phyloP scores from a whole-genome alignment of 768 basidiomycete species.

The Collybia sp. region DNA sequence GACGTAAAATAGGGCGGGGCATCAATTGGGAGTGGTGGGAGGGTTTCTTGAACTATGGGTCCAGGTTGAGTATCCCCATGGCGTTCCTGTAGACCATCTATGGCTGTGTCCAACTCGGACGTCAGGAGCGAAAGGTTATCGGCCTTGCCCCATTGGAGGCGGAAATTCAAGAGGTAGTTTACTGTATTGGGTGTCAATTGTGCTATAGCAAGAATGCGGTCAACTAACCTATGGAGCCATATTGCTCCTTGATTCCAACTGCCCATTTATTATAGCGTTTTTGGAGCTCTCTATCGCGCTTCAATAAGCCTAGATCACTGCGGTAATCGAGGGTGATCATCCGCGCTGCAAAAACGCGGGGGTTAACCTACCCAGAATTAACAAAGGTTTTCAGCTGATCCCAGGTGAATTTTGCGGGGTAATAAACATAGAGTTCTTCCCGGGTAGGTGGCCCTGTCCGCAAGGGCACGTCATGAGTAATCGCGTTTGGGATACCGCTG shows the following conservation, averaged over 20 bases:
- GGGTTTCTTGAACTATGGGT: conserved; percentile 4
- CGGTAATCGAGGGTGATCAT: not conserved
- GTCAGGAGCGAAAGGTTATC: conserved; percentile 60
- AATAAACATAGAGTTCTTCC: conserved; percentile 61
- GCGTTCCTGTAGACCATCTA: conserved; percentile 4
- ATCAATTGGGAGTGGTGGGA: conserved; percentile 26
- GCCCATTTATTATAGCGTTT: conserved; percentile 60
- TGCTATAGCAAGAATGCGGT: not conserved
- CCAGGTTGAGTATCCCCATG: not conserved
- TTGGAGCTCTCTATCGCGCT: conserved; percentile 69
- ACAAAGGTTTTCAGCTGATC: conserved; percentile 70
- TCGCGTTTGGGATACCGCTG: too few species aligned
- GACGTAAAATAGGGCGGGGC: conserved; percentile 61
- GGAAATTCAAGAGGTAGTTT: conserved; percentile 64
- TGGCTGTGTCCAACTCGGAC: conserved; percentile 39
- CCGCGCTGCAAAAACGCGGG: not conserved
- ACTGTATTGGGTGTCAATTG: conserved; percentile 29
- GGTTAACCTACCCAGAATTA: conserved; percentile 61
- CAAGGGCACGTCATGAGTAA: conserved; percentile 27
- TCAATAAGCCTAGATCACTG: conserved; percentile 78
- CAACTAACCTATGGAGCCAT: conserved; percentile 65
- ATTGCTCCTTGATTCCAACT: conserved; percentile 43
- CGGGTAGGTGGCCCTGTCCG: conserved; percentile 62
- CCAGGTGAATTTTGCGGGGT: conserved; percentile 78
- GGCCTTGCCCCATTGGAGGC: conserved; percentile 72